phyloP scores from a whole-genome alignment of 73 alveolate species.

The Paramecium pentaurelia region DNA sequence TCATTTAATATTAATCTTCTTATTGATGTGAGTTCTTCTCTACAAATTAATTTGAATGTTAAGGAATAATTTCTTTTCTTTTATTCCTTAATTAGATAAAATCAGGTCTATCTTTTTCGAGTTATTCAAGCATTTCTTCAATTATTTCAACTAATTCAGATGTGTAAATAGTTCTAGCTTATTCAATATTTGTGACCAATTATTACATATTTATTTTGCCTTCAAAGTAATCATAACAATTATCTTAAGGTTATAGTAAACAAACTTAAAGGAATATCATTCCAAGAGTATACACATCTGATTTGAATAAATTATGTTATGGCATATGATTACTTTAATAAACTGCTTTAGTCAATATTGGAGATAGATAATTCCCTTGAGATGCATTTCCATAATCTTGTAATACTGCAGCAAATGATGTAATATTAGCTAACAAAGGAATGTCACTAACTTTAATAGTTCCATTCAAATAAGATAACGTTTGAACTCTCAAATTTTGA shows the following conservation, averaged over 20 bases:
- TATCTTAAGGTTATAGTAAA: conserved; percentile 28
- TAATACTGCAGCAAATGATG: neutral
- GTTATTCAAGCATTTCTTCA: neutral
- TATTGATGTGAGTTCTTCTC: neutral
- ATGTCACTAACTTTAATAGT: conserved; percentile 1
- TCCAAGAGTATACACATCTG: conserved; percentile 56
- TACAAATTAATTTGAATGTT: neutral
- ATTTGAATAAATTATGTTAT: conserved; percentile 38
- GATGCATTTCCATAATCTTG: neutral
- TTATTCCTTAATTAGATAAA: neutral
- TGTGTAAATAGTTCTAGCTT: neutral
- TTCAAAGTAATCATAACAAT: conserved; percentile 27
- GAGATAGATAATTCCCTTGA: conserved; percentile 10
- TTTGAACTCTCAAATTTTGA: neutral
- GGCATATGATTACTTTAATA: neutral
- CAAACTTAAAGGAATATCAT: conserved; percentile 43
- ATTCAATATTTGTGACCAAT: neutral
- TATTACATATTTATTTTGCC: conserved; percentile 9
- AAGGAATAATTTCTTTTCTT: neutral
- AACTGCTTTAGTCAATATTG: conserved; percentile 29
- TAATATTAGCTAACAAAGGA: neutral
- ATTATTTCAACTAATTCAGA: neutral
- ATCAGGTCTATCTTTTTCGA: conserved; percentile 14
- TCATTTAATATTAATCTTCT: neutral
- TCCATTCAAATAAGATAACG: neutral